A percentile compares a stretch with the other conserved stretches of the same genome.
Conservation (phyloP, 176 grass and related monocot species). For the Saccharum officinarum region DNA sequence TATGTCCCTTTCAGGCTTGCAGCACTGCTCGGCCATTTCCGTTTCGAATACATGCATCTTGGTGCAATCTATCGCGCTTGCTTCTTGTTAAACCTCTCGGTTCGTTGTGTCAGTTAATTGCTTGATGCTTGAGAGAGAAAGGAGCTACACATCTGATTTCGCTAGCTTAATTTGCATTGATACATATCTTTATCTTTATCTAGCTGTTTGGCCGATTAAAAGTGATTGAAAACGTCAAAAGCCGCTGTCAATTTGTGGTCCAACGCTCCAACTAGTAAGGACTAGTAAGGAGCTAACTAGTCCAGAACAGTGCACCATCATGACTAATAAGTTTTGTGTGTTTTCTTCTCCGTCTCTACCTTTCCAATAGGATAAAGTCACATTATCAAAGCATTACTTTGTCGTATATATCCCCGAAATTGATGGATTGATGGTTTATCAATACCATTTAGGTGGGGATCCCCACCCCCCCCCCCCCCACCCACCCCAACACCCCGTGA, state of each 20-base stretch:
- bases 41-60: neutral
- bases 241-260: slow-evolving; percentile 8
- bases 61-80: neutral
- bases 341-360: neutral
- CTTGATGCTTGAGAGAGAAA: neutral
- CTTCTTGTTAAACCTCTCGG: neutral
- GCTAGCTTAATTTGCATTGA: neutral
- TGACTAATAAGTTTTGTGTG: neutral
- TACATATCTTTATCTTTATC: neutral
- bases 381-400: neutral
- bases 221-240: neutral
- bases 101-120: neutral
- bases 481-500: no score
- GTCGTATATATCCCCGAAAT: neutral
- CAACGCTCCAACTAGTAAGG: slow-evolving; percentile 3
- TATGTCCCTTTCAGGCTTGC: neutral
- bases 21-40: neutral
- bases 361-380: neutral
- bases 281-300: neutral
- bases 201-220: neutral
- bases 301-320: neutral
- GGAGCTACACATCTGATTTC: neutral
- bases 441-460: no score
- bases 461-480: no score
- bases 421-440: no score